Evolutionary conservation across 192 early-diverging fungal species (phyloP), one percentile per base, ranked within the genome.

Genomic region (Phlyctochytrium bullatum): DNA sequence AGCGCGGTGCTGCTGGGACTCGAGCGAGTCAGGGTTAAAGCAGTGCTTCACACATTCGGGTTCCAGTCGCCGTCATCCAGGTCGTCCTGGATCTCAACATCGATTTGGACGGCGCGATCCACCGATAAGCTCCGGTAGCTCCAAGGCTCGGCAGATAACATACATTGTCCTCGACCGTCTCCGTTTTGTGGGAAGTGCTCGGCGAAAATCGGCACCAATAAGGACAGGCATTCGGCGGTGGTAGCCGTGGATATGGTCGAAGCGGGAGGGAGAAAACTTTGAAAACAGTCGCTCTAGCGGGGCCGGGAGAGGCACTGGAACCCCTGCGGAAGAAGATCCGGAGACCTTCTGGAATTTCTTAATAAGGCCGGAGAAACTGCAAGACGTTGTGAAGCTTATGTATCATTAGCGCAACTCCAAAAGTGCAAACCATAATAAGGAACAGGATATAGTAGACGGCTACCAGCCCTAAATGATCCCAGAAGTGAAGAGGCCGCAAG

Each of bases 71-170:
- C 67, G 17, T 98, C 94, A 31, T 96, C 93, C 32, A 96, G 63
- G 58, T 93, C 93, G 1, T 89, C 83, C 68, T 98, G 96, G 61
- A 98, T 92, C 65, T 94, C 94, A 59, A 91, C 95, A 72, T 98
- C 96, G 47, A 98, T 88, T 61, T 94, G 88, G 3, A 96, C 83
- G 3, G 93, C 79, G n/a, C 87, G 79, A 40, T 97, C 93, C 27
- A 98, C 74, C 1, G 91, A 78, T 23, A 97, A 75, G 24, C 79
- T 74, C 32, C 93, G 73, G 72, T 88, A 95, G 17, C 75, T 76
- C 1, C 79, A 73, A 53, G 91, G 89, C 3, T 76, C 83, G 6
- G 62, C 65, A 2, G 88, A 59, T n/a, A n/a, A n/a, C n/a, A n/a
- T n/a, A n/a, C n/a, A n/a, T n/a, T n/a, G n/a, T n/a, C n/a, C n/a